Conservation (phyloP, 2,329 filamentous ascomycete genomes). For the Graphiopsis chlorocephala region DNA sequence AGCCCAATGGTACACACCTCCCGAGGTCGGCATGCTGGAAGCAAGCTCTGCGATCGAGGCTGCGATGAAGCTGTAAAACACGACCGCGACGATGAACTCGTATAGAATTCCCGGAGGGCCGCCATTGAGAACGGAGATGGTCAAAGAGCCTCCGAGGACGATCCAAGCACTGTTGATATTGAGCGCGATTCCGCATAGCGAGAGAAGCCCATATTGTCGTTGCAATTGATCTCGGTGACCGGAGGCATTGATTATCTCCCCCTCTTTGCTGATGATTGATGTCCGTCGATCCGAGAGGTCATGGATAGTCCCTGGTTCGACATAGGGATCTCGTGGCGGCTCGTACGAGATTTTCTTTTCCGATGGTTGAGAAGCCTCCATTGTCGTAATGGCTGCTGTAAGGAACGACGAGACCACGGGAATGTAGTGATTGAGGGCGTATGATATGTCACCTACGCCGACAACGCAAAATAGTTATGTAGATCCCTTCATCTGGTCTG, state of each 20-base stretch:
- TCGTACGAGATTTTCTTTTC: constrained; percentile 2
- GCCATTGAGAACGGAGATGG: constrained; percentile 47
- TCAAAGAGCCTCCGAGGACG: constrained; percentile 60
- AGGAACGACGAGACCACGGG: not conserved
- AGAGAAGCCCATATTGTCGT: constrained; percentile 60
- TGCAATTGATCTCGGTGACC: constrained; percentile 63
- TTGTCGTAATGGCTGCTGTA: not conserved
- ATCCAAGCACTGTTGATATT: constrained; percentile 61
- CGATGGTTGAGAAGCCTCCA: not conserved
- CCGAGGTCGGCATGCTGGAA: constrained; percentile 34
- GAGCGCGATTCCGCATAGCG: constrained; percentile 56
- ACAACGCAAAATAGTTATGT: not conserved
- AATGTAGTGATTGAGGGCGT: not conserved
- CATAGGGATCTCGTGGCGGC: not conserved
- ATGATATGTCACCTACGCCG: not conserved
- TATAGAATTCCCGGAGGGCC: constrained; percentile 38
- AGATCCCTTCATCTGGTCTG: not conserved
- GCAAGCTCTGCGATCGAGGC: constrained; percentile 35
- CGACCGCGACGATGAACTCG: constrained; percentile 35
- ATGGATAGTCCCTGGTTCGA: not conserved
- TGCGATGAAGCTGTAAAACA: constrained; percentile 37
- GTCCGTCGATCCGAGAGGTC: constrained; percentile 19
- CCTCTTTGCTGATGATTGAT: constrained; percentile 32
- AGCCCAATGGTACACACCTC: constrained; percentile 38
- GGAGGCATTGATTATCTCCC: constrained; percentile 59